phyloP scores from a whole-genome alignment of 169 alveolate genomes.

The Cryptosporidium baileyi region DNA sequence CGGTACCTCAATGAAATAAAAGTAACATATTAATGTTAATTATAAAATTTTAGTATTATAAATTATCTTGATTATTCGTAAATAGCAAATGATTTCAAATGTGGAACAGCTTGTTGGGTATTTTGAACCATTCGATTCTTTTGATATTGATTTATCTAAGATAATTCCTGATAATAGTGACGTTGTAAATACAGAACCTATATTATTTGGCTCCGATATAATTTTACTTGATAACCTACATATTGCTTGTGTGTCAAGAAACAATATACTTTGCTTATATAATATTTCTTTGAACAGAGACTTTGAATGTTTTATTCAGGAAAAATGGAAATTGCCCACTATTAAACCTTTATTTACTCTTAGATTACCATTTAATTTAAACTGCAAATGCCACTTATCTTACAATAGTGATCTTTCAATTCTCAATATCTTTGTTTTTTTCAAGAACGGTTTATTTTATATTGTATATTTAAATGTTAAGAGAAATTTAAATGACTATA shows the following conservation, averaged over 20 bases:
- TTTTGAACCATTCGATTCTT: neutral
- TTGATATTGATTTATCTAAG: neutral
- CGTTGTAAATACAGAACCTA: neutral
- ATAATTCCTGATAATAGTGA: neutral
- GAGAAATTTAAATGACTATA: neutral
- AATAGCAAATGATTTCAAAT: slow-evolving; percentile 18
- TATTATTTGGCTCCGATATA: slow-evolving; percentile 13
- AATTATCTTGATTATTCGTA: too few relatives aligned
- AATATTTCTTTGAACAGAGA: neutral
- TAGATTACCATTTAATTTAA: slow-evolving; percentile 7
- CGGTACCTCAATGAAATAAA: too few relatives aligned
- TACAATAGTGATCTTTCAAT: slow-evolving; percentile 1
- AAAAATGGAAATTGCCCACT: neutral
- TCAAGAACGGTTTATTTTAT: slow-evolving; percentile 6
- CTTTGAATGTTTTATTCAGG: neutral
- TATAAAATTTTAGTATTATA: too few relatives aligned
- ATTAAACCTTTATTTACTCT: slow-evolving; percentile 14
- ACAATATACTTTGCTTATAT: neutral
- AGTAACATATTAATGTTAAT: too few relatives aligned
- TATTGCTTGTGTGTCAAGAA: slow-evolving; percentile 5
- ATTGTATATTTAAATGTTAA: neutral
- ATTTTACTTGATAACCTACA: slow-evolving; percentile 13
- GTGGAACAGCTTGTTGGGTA: slow-evolving; percentile 46
- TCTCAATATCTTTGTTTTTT: slow-evolving; percentile 10
- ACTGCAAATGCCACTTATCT: slow-evolving; percentile 1